Evolutionary conservation across 768 basidiomycete species (phyloP), one percentile per base, ranked within the genome.

Genomic region (Kondoa subrosea): DNA sequence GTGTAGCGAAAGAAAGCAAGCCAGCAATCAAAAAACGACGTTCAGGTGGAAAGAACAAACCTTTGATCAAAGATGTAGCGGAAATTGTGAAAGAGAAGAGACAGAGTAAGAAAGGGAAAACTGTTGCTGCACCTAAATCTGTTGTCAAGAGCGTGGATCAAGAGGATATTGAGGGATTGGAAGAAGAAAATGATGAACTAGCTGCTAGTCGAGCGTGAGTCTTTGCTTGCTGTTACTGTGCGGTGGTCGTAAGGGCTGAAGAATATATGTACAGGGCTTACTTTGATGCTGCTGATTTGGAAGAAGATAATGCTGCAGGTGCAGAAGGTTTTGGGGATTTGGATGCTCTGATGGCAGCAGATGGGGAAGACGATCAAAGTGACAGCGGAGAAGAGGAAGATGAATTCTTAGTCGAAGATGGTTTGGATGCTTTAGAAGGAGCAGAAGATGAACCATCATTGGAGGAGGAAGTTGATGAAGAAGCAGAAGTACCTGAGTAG

Each of bases 341-440:
- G 57, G 63, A 32, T 65, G 67, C 21, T n/a, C 57, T 58, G 21
- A 34, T 66, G 57, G 62, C 66, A 14, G 64, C 63, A 2, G 69
- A 4, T 1, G 68, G 69, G 17, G 66, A 63, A 2, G 68, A 56
- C 29, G 63, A 71, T 27, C 66, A 70, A 8, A 69, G 56, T 1
- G 68, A 30, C n/a, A n/a, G n/a, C n/a, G n/a, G n/a, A 3, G 66
- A 32, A 27, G 33, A 60, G 12, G 67, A 76, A 15, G 79, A 77
- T 29, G 73, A 74, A 58, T 66, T 72, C 29, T 77, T 76, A 25
- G 78, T 78, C 72, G 70, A 73, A 26, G 69, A 56, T 1, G 77
- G 75, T 25, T 77, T 67, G 0, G 78, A 81, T 63, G 76, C 77
- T 33, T 81, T 80, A 34, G 66, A 68, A 33, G 66, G 58, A 30